Evolutionary conservation across 2,329 filamentous ascomycete species (phyloP).

Genomic region (Mycosphaerella sp.): DNA sequence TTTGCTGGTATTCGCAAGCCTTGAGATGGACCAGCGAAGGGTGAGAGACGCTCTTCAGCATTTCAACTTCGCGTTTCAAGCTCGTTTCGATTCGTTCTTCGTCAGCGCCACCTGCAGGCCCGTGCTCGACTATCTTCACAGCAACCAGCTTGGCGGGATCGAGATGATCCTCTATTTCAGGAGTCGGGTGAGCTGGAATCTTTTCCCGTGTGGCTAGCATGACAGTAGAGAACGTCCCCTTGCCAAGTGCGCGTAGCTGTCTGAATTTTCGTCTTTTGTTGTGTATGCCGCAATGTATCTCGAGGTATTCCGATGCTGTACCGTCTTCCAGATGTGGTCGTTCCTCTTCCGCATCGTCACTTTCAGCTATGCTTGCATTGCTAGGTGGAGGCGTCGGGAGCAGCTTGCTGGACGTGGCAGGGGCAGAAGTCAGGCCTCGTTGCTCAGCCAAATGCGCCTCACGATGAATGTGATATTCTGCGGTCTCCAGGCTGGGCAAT

Average conservation of each 20-base stretch:
- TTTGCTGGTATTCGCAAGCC: slow-evolving; percentile 80
- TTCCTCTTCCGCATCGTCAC: slow-evolving; percentile 46
- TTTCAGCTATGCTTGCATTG: slow-evolving; percentile 54
- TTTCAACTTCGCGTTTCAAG: slow-evolving; percentile 88
- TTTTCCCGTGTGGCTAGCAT: slow-evolving; percentile 80
- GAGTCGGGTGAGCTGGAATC: slow-evolving; percentile 34
- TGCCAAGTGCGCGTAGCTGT: slow-evolving; percentile 72
- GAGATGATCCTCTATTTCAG: slow-evolving; percentile 44
- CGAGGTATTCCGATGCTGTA: slow-evolving; percentile 38
- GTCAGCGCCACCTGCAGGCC: slow-evolving; percentile 85
- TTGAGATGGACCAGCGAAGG: slow-evolving; percentile 87
- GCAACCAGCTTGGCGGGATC: slow-evolving; percentile 80
- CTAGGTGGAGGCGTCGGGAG: slow-evolving; percentile 75
- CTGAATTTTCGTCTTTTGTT: slow-evolving; percentile 76
- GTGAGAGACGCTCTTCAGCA: slow-evolving; percentile 81
- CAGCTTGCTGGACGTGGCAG: slow-evolving; percentile 23
- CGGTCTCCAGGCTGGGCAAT: slow-evolving; percentile 46
- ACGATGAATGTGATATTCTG: slow-evolving; percentile 56
- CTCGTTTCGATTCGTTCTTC: slow-evolving; percentile 91
- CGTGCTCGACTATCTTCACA: slow-evolving; percentile 92
- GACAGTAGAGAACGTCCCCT: slow-evolving; percentile 93
- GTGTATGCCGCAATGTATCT: slow-evolving; percentile 50
- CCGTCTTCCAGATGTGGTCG: slow-evolving; percentile 35
- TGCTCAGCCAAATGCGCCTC: slow-evolving; percentile 76
- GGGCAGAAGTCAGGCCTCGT: slow-evolving; percentile 58